Base-by-base conservation (phyloP, 768 basidiomycete species). In the Boletus rufocinnamomeus region DNA sequence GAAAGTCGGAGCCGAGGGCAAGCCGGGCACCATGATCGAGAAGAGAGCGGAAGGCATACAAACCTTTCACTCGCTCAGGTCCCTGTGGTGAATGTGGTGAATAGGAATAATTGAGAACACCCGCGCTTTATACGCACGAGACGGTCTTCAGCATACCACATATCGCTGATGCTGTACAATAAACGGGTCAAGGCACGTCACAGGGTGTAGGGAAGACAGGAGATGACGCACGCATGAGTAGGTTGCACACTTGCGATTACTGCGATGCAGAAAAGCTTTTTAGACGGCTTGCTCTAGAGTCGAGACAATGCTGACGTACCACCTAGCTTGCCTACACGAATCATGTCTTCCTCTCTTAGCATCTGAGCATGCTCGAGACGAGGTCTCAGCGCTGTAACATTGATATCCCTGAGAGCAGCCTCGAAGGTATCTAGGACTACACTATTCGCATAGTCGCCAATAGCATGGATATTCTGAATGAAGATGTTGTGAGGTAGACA, bases 291-390 rank as follows among this genome's bases (percentile, higher is more conserved):
- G 44, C 35, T 56, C 45, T 25, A 37, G 43, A 40, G 25, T 43
- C 3, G 7, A 30, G 34, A 43, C 8, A 51, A 49, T 27, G 50
- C n/a, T 5, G 28, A 61, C 66, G 28, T 66, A 91, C 93, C 87
- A 56, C 93, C 94, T 9, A 95, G 82, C 61, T 78, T 82, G 21
- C 88, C 93, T 17, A 95, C 79, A 17, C 93, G 83, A 28, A 74
- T 74, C 78, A 96, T 85, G 69, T 96, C 95, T 2, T 75, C 77
- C n/a, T 79, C 76, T 3, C 83, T 86, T 72, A 96, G 80, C 66
- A 97, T 86, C 72, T 97, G 94, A 9, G 92, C 93, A 73, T 98
- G 95, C 71, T 98, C 95, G 14, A 96, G 80, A 27, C 95, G 84
- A 48, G 92, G 88, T 43, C 93, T 79, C 47, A 85, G 74, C 27